Base-by-base conservation (phyloP, 352 stramenopile species). In the Phytophthora uliginosa region DNA sequence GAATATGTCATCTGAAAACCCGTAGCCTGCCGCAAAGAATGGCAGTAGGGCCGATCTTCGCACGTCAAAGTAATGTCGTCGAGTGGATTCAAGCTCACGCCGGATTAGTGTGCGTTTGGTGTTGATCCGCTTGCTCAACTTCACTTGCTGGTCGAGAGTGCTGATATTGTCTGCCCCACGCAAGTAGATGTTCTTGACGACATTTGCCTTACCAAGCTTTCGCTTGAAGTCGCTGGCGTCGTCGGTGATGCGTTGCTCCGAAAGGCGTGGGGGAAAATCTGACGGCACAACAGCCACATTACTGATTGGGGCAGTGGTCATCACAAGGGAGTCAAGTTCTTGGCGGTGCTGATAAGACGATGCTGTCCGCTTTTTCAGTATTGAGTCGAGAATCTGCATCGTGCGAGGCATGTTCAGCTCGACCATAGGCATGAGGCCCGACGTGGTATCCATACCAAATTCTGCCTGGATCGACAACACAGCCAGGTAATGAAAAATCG, bases 361-460 rank as follows among this genome's bases (percentile, higher is more conserved):
- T 18, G 71, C 38, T 33, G 79, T 84, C 10, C 83, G 77, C 59
- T 91, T 93, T 28, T 77, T 77, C 28, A 91, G 69, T n/a, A 77
- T 85, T 42, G 82, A 84, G 71, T 93, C 82, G 22, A 93, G 74
- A 31, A 93, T 90, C 45, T 89, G 84, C 82, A 93, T 89, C 34
- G 82, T 93, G 0, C 82, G 71, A 7, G 85, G 76, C 52, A 89
- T 76, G n/a, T 85, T 83, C 26, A 93, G 69, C 70, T 93, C 83
- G 24, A 90, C 83, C 55, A 93, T 83, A 8, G 85, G 80, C 67
- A 81, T 78, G 20, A 90, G 78, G 10, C 81, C 74, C 33, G 77
- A 78, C 3, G 73, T 84, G 20, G 81, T 77, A 68, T 83, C 74
- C 47, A 79, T 68, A 5, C 78, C 73, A 47, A 78, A 81, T 31